Conservation (phyloP, 2,329 filamentous ascomycete species). For the Colletotrichum tropicale region DNA sequence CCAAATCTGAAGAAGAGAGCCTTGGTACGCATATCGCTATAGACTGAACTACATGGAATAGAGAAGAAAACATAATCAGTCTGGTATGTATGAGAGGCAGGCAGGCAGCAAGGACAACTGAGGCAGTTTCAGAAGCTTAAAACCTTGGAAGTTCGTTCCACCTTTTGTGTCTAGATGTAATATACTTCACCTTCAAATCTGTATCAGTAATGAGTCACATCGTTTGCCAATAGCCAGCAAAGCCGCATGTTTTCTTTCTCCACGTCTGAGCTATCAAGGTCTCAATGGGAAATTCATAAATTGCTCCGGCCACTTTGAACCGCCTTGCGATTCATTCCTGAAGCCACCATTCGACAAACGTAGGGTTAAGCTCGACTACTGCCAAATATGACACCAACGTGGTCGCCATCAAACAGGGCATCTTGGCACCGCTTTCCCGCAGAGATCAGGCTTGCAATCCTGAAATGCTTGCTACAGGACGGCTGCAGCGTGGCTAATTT, state of each 20-base stretch:
- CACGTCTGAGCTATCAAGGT: background rate
- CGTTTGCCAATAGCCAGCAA: background rate
- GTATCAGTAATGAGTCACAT: background rate
- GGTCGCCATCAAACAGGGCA: background rate
- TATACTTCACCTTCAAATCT: background rate
- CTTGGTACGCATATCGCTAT: too few relatives aligned
- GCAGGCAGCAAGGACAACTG: too few relatives aligned
- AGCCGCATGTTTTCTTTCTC: background rate
- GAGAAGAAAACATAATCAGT: too few relatives aligned
- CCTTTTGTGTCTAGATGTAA: too few relatives aligned
- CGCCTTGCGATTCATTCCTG: background rate
- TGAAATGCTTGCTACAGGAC: background rate
- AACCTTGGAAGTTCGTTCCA: too few relatives aligned
- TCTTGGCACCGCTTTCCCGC: background rate
- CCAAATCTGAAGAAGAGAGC: background rate
- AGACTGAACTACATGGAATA: too few relatives aligned
- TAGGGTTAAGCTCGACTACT: background rate
- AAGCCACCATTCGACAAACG: background rate
- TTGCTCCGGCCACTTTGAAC: background rate
- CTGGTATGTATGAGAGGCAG: too few relatives aligned
- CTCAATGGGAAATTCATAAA: background rate
- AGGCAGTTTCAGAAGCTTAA: too few relatives aligned
- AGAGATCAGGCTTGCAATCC: background rate
- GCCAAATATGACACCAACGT: background rate
- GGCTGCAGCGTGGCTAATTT: background rate